These are phyloP conservation scores for Collariella sp. DNA, from an alignment of 495 filamentous ascomycete species.

Conservation along the genomic window DNA sequence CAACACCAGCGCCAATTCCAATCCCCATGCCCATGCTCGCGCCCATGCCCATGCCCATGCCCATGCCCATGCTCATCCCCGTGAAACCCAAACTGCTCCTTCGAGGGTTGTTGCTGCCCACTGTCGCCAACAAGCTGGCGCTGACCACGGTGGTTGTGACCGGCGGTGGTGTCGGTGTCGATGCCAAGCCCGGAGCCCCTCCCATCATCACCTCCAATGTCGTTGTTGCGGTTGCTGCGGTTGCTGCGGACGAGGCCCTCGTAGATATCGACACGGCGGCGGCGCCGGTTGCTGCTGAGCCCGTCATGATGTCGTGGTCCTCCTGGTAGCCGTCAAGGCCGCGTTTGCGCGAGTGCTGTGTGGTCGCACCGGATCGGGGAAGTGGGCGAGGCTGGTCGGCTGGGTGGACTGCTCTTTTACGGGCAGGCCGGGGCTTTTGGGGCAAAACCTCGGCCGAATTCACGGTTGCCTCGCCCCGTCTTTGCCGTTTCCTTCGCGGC, in stretches of 20 bases:
- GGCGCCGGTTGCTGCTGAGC: constrained; percentile 18
- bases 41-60: neutral
- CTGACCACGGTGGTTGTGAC: neutral
- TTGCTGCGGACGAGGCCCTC: constrained; percentile 7
- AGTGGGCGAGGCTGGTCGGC: neutral
- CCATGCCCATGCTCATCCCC: neutral
- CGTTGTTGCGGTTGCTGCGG: neutral
- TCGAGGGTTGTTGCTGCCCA: neutral
- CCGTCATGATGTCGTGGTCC: constrained; percentile 16
- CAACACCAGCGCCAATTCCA: neutral
- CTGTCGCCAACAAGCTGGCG: constrained; percentile 8
- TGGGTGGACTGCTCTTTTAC: neutral
- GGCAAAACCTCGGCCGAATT: constrained; percentile 2
- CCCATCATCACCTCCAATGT: neutral
- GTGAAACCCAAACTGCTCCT: neutral
- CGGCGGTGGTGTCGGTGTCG: constrained; percentile 3
- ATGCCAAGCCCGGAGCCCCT: neutral
- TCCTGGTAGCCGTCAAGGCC: constrained; percentile 21
- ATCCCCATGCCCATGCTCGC: neutral
- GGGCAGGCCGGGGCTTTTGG: neutral
- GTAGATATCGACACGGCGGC: constrained; percentile 22
- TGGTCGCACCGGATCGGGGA: constrained; percentile 8
- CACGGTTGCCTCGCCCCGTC: neutral
- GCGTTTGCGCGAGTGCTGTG: neutral
- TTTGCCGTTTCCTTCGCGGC: neutral